Evolutionary conservation across 495 filamentous ascomycete species (phyloP), one percentile per base, ranked within the genome.

Genomic region (Podospora appendiculata): DNA sequence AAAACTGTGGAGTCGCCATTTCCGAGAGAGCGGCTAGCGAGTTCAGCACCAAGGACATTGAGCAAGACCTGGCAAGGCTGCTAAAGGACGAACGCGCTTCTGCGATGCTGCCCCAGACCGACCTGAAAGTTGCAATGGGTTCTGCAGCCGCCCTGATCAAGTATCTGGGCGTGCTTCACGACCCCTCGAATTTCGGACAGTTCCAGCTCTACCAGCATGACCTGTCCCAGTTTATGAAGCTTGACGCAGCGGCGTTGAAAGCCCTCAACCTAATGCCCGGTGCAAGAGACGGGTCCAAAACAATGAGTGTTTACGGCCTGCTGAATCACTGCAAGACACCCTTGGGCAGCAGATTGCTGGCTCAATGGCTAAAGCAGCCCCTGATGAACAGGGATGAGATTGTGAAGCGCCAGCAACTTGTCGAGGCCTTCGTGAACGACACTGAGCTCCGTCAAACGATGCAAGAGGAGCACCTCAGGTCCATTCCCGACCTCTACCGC

Each of bases 251-350:
- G 6, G 93, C 93, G 2, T 73, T 99, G 13, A 89, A 92, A 53
- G 93, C 93, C 11, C 78, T 99, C 43, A 99, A 97, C 60, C 78
- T 99, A 16, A 96, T 99, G 89, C 93, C 93, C 18, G 92, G 94
- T 14, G 89, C 88, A 8, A 82, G 89, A 60, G 94, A 97, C 60
- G 94, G 93, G 14, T 79, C 90, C 17, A 96, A 96, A 74, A 95
- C 79, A n/a, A 99, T 97, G 94, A 96, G 88, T 61, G 59, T 99
- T 53, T 97, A 87, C 58, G 93, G 93, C 2, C 66, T 99, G 35
- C 74, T 99, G 47, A 97, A 99, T 62, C 94, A 97, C 62, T 99
- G 93, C 77, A 99, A 95, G 69, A 99, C 93, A 6, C 87, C 94
- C 2, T 82, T 94, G 19, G 93, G 93, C 6, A 95, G 90, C 60